Evolutionary conservation across 495 filamentous ascomycete species (phyloP).

Genomic region (Aspergillus leporis): DNA sequence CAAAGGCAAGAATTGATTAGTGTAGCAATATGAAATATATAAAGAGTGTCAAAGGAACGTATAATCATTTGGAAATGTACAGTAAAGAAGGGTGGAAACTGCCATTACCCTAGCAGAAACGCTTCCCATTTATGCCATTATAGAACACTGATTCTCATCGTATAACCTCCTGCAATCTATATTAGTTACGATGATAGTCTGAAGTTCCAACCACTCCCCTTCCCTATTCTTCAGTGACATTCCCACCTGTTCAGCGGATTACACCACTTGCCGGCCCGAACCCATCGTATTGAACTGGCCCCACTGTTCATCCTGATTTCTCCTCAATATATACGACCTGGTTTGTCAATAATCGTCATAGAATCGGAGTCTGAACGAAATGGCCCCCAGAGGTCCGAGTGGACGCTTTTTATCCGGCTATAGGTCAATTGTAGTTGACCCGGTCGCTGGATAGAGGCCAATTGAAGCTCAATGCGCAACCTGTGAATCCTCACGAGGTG

Average conservation of each 20-base stretch:
- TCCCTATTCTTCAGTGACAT: neutral
- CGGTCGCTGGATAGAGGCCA: neutral
- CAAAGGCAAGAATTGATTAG: neutral
- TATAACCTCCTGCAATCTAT: neutral
- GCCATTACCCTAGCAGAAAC: neutral
- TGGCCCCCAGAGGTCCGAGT: neutral
- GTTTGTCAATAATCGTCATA: neutral
- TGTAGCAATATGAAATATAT: neutral
- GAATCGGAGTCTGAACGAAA: neutral
- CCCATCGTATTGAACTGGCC: neutral
- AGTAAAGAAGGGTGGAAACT: neutral
- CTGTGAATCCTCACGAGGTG: neutral
- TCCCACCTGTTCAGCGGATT: neutral
- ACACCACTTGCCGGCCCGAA: neutral
- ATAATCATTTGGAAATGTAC: neutral
- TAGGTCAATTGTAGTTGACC: neutral
- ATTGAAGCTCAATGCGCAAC: neutral
- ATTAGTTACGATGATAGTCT: neutral
- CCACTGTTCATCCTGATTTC: constrained; percentile 1
- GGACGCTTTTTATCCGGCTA: neutral
- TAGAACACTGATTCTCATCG: neutral
- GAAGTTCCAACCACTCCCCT: neutral
- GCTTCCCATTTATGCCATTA: neutral
- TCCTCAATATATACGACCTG: neutral
- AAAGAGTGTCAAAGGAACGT: neutral